These are phyloP conservation scores for Amphibolis antarctica DNA, from an alignment of 106 monocot genomes.

Conservation along the genomic window DNA sequence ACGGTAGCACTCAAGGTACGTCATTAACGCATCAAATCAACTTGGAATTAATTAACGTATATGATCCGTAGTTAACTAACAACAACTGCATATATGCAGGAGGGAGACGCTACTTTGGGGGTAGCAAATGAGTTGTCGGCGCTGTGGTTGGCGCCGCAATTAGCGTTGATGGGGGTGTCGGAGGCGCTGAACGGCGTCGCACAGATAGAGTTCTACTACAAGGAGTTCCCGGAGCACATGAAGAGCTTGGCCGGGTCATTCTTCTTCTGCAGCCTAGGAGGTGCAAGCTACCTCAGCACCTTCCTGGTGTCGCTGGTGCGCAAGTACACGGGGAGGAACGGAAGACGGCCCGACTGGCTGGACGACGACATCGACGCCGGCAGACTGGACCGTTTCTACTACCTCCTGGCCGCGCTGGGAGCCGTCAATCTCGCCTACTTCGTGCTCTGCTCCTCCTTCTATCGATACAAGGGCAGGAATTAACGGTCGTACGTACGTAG, in stretches of 20 bases:
- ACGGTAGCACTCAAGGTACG: neutral
- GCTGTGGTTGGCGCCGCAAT: slow-evolving; percentile 12
- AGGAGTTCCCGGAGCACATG: slow-evolving; percentile 26
- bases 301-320: slow-evolving; percentile 2
- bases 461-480: slow-evolving; percentile 29
- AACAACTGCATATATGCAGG: no score
- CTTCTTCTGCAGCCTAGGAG: slow-evolving; percentile 11
- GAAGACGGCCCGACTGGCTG: slow-evolving; percentile 5
- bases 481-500: no score
- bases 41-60: neutral
- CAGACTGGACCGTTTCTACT: slow-evolving; percentile 15
- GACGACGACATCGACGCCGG: slow-evolving; percentile 10
- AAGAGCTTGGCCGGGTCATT: slow-evolving; percentile 11
- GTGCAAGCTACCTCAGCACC: slow-evolving; percentile 1
- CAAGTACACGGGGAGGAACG: neutral
- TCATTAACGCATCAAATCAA: neutral
- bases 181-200: slow-evolving; percentile 14
- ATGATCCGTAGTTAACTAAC: neutral
- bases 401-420: neutral
- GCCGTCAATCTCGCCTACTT: slow-evolving; percentile 14
- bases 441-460: slow-evolving; percentile 10
- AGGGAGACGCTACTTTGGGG: neutral
- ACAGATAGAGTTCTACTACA: slow-evolving; percentile 23
- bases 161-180: slow-evolving; percentile 3
- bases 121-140: slow-evolving; percentile 4